phyloP scores from a whole-genome alignment of 805 yeast genomes.

The Hanseniaspora occidentalis region DNA sequence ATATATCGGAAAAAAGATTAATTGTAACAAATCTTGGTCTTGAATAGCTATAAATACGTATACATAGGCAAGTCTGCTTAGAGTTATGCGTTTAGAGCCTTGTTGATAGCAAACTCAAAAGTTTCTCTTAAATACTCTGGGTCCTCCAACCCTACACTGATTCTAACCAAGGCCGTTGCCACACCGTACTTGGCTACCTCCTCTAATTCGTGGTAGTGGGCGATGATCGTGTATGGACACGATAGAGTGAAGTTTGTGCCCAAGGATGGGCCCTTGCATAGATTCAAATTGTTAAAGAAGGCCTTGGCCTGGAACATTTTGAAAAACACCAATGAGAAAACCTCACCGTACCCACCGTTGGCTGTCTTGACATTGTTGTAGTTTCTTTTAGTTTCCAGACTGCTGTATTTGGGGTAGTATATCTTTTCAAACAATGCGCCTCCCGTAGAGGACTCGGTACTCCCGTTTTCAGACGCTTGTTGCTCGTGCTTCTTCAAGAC shows the following conservation, averaged over 20 bases:
- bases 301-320: slow-evolving; percentile 49
- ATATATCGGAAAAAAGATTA: too few species aligned
- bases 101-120: slow-evolving; percentile 40
- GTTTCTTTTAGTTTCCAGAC: slow-evolving; percentile 38
- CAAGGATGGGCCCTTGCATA: slow-evolving; percentile 70
- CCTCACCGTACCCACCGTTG: slow-evolving; percentile 81
- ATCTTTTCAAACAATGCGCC: slow-evolving; percentile 52
- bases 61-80: neutral
- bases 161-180: slow-evolving; percentile 61
- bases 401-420: slow-evolving; percentile 52
- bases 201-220: slow-evolving; percentile 73
- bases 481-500: slow-evolving; percentile 32
- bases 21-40: too few species aligned
- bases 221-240: slow-evolving; percentile 80
- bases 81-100: slow-evolving; percentile 8
- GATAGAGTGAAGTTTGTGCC: slow-evolving; percentile 85
- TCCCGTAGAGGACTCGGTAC: too few species aligned
- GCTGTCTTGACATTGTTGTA: slow-evolving; percentile 61
- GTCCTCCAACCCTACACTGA: slow-evolving; percentile 80
- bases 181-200: slow-evolving; percentile 75
- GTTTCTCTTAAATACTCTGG: slow-evolving; percentile 38
- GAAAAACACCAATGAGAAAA: slow-evolving; percentile 61
- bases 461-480: slow-evolving; percentile 1
- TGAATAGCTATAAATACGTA: neutral
- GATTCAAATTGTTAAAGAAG: slow-evolving; percentile 50